Evolutionary conservation across 495 filamentous ascomycete genomes (phyloP).

Genomic region (Penicillium goetzii): DNA sequence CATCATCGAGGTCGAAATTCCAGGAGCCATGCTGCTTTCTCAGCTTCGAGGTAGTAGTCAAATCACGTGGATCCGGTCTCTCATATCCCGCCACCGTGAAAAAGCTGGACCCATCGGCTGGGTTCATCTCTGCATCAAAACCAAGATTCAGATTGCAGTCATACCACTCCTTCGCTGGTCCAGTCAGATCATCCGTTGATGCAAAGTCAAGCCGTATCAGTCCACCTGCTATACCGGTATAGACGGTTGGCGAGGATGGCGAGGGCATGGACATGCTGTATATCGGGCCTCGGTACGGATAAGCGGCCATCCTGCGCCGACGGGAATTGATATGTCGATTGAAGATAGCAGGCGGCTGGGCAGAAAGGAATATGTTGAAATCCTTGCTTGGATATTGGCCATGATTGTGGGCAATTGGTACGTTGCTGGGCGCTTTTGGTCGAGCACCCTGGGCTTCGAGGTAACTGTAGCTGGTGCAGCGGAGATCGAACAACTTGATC

Average conservation of each 20-base stretch:
- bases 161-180: conserved; percentile 40
- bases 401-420: conserved; percentile 2
- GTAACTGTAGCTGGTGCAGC: conserved; percentile 52
- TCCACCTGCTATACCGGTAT: conserved; percentile 57
- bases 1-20: conserved; percentile 22
- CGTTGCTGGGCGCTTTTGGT: conserved; percentile 9
- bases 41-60: conserved; percentile 40
- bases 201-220: conserved; percentile 59
- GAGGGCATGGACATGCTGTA: conserved; percentile 64
- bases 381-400: conserved; percentile 32
- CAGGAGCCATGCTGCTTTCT: conserved; percentile 41
- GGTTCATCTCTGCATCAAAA: conserved; percentile 8
- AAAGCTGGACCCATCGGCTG: conserved; percentile 8
- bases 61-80: conserved; percentile 39
- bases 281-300: conserved; percentile 51
- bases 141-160: conserved; percentile 35
- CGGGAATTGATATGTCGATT: conserved; percentile 13
- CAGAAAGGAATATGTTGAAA: conserved; percentile 46
- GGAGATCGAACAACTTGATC: conserved; percentile 69
- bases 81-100: conserved; percentile 48
- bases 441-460: conserved; percentile 30
- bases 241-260: conserved; percentile 57
- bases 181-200: conserved; percentile 48
- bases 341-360: conserved; percentile 22
- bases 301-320: conserved; percentile 13